A percentile compares a stretch with the other conserved stretches of the same genome.
Evolutionary conservation across 2,329 filamentous ascomycete genomes (phyloP).

Genomic region (Pseudogymnoascus sp.): DNA sequence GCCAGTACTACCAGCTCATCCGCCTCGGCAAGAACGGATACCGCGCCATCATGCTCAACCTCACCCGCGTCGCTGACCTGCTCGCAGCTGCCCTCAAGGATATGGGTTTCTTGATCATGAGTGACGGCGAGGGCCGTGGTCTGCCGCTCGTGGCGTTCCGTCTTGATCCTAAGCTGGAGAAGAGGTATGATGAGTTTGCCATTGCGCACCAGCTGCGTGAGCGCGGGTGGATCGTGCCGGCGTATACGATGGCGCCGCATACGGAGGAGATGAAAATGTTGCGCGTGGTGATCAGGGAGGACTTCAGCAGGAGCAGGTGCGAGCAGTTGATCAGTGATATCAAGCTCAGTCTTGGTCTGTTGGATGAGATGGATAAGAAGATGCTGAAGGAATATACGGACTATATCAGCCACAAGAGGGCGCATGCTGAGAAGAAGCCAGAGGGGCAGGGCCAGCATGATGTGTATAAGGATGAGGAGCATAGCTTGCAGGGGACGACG

Average conservation of each 20-base stretch:
- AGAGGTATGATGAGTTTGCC: constrained; percentile 61
- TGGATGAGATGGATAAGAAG: constrained; percentile 67
- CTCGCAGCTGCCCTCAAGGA: constrained; percentile 63
- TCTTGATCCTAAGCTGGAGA: constrained; percentile 42
- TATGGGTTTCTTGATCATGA: constrained; percentile 83
- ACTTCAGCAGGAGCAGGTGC: constrained; percentile 76
- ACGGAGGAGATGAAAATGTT: constrained; percentile 80
- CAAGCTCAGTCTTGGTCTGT: constrained; percentile 62
- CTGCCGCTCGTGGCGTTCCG: constrained; percentile 88
- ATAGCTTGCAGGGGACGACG: constrained; percentile 80
- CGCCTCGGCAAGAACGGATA: constrained; percentile 90
- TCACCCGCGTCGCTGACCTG: constrained; percentile 85
- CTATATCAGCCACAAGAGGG: constrained; percentile 41
- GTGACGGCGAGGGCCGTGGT: constrained; percentile 64
- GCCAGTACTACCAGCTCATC: constrained; percentile 96
- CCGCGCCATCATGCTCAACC: constrained; percentile 85
- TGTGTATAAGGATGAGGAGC: constrained; percentile 62
- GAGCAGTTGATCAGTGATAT: constrained; percentile 72
- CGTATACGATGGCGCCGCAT: constrained; percentile 94
- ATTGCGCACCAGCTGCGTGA: constrained; percentile 78
- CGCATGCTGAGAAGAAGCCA: not conserved
- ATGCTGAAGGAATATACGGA: constrained; percentile 60
- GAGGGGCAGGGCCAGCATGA: constrained; percentile 24
- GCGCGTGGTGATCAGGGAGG: constrained; percentile 84
- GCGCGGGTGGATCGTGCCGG: constrained; percentile 86